These are phyloP conservation scores for Sherardia arvensis DNA, from an alignment of 257 asterid species.

Conservation along the genomic window DNA sequence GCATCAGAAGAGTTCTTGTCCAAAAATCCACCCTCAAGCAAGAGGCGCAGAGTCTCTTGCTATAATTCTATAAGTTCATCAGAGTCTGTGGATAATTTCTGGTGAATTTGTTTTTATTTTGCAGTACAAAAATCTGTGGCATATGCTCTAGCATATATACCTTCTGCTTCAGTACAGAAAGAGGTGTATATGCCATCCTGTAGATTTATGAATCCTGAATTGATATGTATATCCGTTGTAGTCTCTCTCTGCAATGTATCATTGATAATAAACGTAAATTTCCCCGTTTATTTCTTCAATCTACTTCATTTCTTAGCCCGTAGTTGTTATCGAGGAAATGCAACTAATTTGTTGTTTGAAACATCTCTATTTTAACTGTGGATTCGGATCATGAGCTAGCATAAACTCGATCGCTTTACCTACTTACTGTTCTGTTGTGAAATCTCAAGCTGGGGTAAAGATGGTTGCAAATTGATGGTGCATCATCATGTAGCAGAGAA, in stretches of 20 bases:
- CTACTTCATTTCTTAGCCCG: neutral
- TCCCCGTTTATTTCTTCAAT: neutral
- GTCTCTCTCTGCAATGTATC: conserved; percentile 8
- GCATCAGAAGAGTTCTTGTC: conserved; percentile 70
- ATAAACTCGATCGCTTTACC: neutral
- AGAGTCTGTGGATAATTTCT: conserved; percentile 34
- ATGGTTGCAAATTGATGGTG: neutral
- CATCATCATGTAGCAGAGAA: neutral
- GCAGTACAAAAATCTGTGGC: conserved; percentile 18
- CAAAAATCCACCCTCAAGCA: conserved; percentile 39
- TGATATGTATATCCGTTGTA: conserved; percentile 12
- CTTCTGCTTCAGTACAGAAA: conserved; percentile 28
- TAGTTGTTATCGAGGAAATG: neutral
- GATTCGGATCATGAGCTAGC: conserved; percentile 1
- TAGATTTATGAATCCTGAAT: conserved; percentile 10
- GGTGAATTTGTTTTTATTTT: conserved; percentile 30
- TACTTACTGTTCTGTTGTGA: neutral
- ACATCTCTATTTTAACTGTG: neutral
- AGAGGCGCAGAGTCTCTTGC: conserved; percentile 56
- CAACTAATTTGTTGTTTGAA: neutral
- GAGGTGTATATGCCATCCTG: conserved; percentile 46
- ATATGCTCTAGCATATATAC: conserved; percentile 64
- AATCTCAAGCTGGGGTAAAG: neutral
- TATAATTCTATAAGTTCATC: conserved; percentile 35
- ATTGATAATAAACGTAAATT: neutral